These are phyloP conservation scores for Carnegiea gigantea DNA, from an alignment of 179 eudicot genomes.

Conservation along the genomic window DNA sequence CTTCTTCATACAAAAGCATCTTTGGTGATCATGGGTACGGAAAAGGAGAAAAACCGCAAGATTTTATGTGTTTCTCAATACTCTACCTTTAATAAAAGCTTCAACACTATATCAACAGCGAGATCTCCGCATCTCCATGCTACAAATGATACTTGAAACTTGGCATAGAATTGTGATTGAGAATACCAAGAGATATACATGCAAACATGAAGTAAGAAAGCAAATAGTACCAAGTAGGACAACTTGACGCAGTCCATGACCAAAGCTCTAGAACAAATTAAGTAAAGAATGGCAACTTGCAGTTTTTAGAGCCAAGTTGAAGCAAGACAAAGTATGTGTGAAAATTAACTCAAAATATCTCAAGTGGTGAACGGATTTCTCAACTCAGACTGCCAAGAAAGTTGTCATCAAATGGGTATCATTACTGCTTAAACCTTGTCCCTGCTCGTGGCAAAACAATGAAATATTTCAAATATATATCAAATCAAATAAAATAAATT, in stretches of 20 bases:
- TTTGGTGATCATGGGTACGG: background rate
- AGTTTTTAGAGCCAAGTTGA: background rate
- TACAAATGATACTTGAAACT: background rate
- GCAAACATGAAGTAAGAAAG: background rate
- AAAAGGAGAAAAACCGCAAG: background rate
- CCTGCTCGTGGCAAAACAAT: background rate
- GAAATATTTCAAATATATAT: background rate
- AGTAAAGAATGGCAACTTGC: conserved; percentile 17
- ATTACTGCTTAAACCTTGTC: background rate
- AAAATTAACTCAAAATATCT: background rate
- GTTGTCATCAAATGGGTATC: background rate
- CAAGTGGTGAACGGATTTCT: background rate
- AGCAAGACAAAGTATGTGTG: background rate
- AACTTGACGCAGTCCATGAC: conserved; percentile 1
- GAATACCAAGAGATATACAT: conserved; percentile 5
- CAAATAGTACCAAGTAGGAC: conserved; percentile 12
- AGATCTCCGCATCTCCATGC: background rate
- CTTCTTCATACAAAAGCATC: background rate
- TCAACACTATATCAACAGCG: background rate
- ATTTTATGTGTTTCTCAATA: background rate
- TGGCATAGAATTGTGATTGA: background rate
- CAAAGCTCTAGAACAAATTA: conserved; percentile 3
- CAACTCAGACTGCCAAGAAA: background rate
- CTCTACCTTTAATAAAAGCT: background rate
- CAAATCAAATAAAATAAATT: background rate